Evolutionary conservation across 768 basidiomycete species (phyloP), one percentile per base, ranked within the genome.

Genomic region (Mycena rebaudengoi): DNA sequence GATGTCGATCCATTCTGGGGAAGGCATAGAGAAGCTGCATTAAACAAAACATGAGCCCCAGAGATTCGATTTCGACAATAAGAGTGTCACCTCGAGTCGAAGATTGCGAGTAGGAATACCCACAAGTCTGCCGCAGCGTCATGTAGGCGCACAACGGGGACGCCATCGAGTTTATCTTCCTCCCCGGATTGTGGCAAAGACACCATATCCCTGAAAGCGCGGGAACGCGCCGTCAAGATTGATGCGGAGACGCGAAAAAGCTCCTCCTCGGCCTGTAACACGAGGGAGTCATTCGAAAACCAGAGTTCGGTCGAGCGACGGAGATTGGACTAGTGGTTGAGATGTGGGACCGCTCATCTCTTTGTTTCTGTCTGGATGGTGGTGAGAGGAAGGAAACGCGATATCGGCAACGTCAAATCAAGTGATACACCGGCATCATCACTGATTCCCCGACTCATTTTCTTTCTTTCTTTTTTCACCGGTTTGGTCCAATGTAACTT

Each of bases 21-120:
- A 35, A 21, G 50, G 50, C 50, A 25, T 39, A 32, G 25, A 52
- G 35, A 52, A 52, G n/a, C 35, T 52, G 26, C 1, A n/a, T 52
- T 26, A 13, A n/a, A 11, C 25, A 6, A 7, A 21, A 1, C 25
- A 1, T 39, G 20, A 4, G 8, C 7, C 18, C 30, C 13, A n/a
- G 26, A 6, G 16, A 20, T 3, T 37, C 33, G 33, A 26, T 20
- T 3, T 52, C n/a, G n/a, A n/a, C n/a, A n/a, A n/a, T n/a, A n/a
- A n/a, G n/a, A n/a, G n/a, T n/a, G n/a, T n/a, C n/a, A 52, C 50
- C 50, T 52, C 7, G 50, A 52, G 50, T 37, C 33, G 21, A 52
- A 52, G 23, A 52, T 25, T 14, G 50, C 50, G 14, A 32, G 35
- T 25, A 52, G n/a, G 28, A 52, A 52, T 25, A n/a, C 32, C 11